phyloP scores from a whole-genome alignment of 2,329 filamentous ascomycete genomes.

The Sporothrix protearum region DNA sequence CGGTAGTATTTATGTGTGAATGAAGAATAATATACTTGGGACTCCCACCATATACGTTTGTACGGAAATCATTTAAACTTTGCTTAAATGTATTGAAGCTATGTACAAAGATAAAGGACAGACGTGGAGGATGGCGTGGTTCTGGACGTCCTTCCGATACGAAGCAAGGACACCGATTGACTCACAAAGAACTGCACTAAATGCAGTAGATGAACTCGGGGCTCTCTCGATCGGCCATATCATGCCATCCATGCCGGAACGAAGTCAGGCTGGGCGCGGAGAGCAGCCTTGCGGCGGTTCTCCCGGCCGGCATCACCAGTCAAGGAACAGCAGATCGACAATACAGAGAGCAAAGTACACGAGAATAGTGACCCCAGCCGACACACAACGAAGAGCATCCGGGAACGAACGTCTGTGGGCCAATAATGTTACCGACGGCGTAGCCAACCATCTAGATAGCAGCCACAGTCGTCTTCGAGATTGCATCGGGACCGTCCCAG shows the following conservation, averaged over 20 bases:
- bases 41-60: no score
- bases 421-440: slow-evolving; percentile 52
- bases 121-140: not conserved
- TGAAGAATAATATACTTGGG: not conserved
- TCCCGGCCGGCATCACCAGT: slow-evolving; percentile 57
- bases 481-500: slow-evolving; percentile 11
- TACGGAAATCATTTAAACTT: not conserved
- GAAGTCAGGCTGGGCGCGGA: slow-evolving; percentile 54
- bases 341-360: slow-evolving; percentile 42
- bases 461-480: slow-evolving; percentile 52
- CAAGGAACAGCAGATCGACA: slow-evolving; percentile 52
- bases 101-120: not conserved
- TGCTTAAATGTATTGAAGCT: not conserved
- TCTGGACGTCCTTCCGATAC: not conserved
- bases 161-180: not conserved
- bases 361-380: slow-evolving; percentile 61
- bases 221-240: slow-evolving; percentile 65
- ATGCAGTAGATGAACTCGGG: slow-evolving; percentile 60
- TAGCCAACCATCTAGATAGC: slow-evolving; percentile 53
- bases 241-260: slow-evolving; percentile 61
- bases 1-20: not conserved
- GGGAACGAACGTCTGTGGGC: slow-evolving; percentile 55
- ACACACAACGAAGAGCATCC: slow-evolving; percentile 57
- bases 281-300: slow-evolving; percentile 56
- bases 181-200: slow-evolving; percentile 32